Conservation (phyloP, 768 basidiomycete species). For the Kwoniella sp. region DNA sequence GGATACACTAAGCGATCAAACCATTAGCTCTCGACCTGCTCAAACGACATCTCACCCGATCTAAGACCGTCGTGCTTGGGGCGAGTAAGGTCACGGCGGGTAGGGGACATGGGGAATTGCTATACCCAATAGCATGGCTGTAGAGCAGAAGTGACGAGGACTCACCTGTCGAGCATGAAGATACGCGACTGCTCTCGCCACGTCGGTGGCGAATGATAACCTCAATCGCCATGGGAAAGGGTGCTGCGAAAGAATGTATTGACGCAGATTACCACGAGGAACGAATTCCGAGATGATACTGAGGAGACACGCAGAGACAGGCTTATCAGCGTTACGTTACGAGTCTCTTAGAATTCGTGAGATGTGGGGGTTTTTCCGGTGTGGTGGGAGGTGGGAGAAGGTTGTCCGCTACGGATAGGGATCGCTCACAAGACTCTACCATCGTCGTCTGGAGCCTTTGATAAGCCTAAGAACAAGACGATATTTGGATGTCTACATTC, state of each 20-base stretch:
- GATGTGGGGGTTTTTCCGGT: no score
- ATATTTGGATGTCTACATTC: slow-evolving; percentile 90
- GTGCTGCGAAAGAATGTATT: slow-evolving; percentile 75
- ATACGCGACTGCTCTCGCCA: slow-evolving; percentile 92
- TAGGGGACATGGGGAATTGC: no score
- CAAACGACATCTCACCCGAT: no score
- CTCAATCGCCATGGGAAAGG: slow-evolving; percentile 92
- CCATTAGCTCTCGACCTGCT: no score
- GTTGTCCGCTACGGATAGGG: neutral
- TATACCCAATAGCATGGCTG: no score
- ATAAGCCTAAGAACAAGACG: slow-evolving; percentile 79
- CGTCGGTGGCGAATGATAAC: slow-evolving; percentile 91
- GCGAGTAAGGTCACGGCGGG: no score
- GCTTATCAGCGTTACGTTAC: no score
- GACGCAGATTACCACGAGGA: slow-evolving; percentile 70
- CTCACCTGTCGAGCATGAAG: slow-evolving; percentile 80
- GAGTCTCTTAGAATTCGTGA: no score
- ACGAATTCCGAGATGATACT: slow-evolving; percentile 95
- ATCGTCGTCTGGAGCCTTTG: slow-evolving; percentile 44
- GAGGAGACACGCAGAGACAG: no score
- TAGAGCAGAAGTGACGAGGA: neutral
- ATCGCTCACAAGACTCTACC: slow-evolving; percentile 54
- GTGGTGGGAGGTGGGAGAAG: no score
- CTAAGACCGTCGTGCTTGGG: no score
- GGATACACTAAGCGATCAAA: slow-evolving; percentile 54